Conservation (phyloP, 495 filamentous ascomycete species). For the Neurospora sp. region DNA sequence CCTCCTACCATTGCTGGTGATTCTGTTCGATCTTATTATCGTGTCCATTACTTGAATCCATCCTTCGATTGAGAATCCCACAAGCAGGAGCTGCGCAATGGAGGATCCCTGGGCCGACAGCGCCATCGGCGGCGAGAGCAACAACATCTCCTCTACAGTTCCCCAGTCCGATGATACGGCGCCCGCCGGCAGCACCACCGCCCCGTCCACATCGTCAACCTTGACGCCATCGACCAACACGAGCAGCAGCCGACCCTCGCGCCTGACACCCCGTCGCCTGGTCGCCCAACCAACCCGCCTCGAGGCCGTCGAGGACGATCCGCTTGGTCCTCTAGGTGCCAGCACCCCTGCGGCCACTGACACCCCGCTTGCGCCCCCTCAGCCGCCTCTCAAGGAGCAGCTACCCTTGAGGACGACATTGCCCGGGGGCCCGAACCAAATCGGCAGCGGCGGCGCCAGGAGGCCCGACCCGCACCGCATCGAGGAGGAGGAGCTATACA, state of each 20-base stretch:
- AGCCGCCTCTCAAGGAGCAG: constrained; percentile 80
- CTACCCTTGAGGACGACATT: constrained; percentile 48
- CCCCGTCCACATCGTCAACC: constrained; percentile 9
- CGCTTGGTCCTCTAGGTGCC: constrained; percentile 86
- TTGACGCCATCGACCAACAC: constrained; percentile 32
- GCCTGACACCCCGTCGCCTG: constrained; percentile 55
- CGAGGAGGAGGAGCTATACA: constrained; percentile 51
- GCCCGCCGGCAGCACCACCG: background rate
- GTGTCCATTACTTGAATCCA: background rate
- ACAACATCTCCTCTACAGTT: background rate
- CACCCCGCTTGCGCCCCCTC: constrained; percentile 49
- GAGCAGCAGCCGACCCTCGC: constrained; percentile 23
- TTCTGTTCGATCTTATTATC: background rate
- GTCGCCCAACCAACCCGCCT: constrained; percentile 74
- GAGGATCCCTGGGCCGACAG: constrained; percentile 32
- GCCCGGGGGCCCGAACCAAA: constrained; percentile 9
- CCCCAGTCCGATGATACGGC: background rate
- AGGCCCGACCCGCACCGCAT: constrained; percentile 48
- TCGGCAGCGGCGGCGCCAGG: background rate
- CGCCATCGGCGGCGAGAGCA: constrained; percentile 6
- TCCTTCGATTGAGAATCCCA: background rate
- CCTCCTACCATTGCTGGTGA: background rate
- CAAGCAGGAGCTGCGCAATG: constrained; percentile 10
- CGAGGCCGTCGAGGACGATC: constrained; percentile 76
- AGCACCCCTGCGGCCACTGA: constrained; percentile 50